phyloP scores from a whole-genome alignment of 768 basidiomycete species.

The Suillus americanus region DNA sequence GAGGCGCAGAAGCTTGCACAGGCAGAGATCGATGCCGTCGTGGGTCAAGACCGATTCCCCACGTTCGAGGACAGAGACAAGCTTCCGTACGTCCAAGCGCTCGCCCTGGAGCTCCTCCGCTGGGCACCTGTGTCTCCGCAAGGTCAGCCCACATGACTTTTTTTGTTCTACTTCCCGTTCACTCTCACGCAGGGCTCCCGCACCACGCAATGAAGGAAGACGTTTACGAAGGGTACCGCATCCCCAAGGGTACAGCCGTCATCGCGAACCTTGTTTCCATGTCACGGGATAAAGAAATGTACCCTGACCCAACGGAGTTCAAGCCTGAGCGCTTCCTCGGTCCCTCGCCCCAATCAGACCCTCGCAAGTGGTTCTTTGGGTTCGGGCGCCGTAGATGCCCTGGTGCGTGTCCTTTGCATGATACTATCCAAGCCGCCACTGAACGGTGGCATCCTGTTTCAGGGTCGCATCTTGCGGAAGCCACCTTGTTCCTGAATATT shows the following conservation, averaged over 20 bases:
- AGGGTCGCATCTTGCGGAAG: conserved; percentile 28
- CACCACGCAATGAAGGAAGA: conserved; percentile 11
- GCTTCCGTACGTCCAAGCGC: conserved; percentile 26
- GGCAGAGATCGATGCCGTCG: conserved; percentile 25
- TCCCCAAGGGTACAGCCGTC: neutral
- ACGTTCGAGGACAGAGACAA: conserved; percentile 23
- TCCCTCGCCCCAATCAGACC: too few species aligned
- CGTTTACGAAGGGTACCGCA: conserved; percentile 17
- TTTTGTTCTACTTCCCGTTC: neutral
- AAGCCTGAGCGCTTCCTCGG: conserved; percentile 39
- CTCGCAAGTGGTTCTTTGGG: conserved; percentile 15
- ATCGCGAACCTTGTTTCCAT: neutral
- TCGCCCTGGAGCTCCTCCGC: conserved; percentile 23
- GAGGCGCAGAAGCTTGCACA: conserved; percentile 25
- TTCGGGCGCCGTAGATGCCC: conserved; percentile 20
- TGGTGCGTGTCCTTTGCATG: conserved; percentile 4
- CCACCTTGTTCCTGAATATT: conserved; percentile 36
- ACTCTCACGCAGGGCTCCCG: neutral
- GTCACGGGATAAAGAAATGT: conserved; percentile 21
- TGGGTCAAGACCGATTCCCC: conserved; percentile 22
- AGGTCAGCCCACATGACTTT: neutral
- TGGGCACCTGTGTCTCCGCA: conserved; percentile 20
- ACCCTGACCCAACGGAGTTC: conserved; percentile 50
- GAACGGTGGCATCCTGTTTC: neutral
- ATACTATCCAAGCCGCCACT: neutral